These are phyloP conservation scores for Candida anglica DNA, from an alignment of 805 yeast species.

Conservation along the genomic window DNA sequence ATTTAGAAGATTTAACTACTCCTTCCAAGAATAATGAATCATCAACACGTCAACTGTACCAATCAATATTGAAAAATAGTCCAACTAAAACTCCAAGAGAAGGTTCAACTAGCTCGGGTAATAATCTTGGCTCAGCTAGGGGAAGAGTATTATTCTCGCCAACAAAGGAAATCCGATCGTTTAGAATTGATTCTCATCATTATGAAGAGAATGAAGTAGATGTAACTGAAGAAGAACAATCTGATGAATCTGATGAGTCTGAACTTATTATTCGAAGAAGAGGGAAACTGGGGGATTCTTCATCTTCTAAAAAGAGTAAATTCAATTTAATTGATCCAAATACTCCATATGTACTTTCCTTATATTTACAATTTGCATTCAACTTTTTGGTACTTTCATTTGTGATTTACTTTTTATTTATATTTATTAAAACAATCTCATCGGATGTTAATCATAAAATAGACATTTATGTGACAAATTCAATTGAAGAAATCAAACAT, in stretches of 20 bases:
- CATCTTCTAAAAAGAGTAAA: too few relatives aligned
- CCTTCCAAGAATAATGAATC: neutral
- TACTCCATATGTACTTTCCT: slow-evolving; percentile 52
- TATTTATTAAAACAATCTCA: slow-evolving; percentile 53
- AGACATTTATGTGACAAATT: slow-evolving; percentile 56
- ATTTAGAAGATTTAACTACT: slow-evolving; percentile 4
- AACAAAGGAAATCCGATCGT: slow-evolving; percentile 18
- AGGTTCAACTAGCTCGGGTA: neutral
- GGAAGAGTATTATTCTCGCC: slow-evolving; percentile 33
- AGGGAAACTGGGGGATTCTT: too few relatives aligned
- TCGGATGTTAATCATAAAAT: slow-evolving; percentile 70
- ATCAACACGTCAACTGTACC: too few relatives aligned
- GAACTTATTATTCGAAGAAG: slow-evolving; percentile 4
- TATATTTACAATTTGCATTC: slow-evolving; percentile 61
- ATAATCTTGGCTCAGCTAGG: neutral
- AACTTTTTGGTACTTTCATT: slow-evolving; percentile 50
- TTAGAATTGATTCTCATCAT: slow-evolving; percentile 16
- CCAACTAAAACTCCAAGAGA: neutral
- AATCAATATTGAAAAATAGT: too few relatives aligned
- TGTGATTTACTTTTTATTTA: slow-evolving; percentile 47
- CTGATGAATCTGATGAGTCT: slow-evolving; percentile 4
- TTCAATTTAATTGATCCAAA: slow-evolving; percentile 31
- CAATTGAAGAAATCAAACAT: slow-evolving; percentile 56
- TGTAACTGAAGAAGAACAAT: neutral
- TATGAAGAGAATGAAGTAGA: slow-evolving; percentile 6